Evolutionary conservation across 768 basidiomycete species (phyloP).

Genomic region (Lactarius deliciosus): DNA sequence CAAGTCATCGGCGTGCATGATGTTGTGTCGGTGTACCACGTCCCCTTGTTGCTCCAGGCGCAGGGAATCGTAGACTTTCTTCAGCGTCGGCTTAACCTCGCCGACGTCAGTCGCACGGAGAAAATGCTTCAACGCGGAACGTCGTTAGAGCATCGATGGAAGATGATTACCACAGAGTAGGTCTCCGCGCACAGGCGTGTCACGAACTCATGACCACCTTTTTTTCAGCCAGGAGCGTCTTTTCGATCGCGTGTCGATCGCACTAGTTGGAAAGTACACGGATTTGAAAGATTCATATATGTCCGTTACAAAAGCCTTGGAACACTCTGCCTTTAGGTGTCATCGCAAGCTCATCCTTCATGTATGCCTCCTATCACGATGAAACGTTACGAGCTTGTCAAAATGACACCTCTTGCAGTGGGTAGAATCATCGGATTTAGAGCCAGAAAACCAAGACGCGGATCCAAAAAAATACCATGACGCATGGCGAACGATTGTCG

Average conservation of each 20-base stretch:
- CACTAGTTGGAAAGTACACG: constrained; percentile 96
- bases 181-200: background rate
- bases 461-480: constrained; percentile 91
- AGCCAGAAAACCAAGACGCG: constrained; percentile 73
- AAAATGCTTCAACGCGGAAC: constrained; percentile 61
- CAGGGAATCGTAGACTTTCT: constrained; percentile 92
- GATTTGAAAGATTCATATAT: constrained; percentile 97
- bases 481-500: constrained; percentile 90
- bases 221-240: constrained; percentile 81
- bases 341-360: constrained; percentile 79
- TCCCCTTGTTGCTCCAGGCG: constrained; percentile 85
- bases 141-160: constrained; percentile 75
- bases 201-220: background rate
- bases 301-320: constrained; percentile 94
- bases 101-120: constrained; percentile 50
- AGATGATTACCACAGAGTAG: constrained; percentile 76
- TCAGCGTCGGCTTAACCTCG: constrained; percentile 75
- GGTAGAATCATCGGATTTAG: constrained; percentile 94
- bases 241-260: constrained; percentile 86
- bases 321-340: constrained; percentile 94
- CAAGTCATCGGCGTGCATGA: constrained; percentile 96
- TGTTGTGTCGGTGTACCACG: constrained; percentile 95
- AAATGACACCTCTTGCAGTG: constrained; percentile 51
- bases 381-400: constrained; percentile 7
- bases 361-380: constrained; percentile 44